phyloP scores from a whole-genome alignment of 1,139 yeast genomes.

The Taiozyma sp. region DNA sequence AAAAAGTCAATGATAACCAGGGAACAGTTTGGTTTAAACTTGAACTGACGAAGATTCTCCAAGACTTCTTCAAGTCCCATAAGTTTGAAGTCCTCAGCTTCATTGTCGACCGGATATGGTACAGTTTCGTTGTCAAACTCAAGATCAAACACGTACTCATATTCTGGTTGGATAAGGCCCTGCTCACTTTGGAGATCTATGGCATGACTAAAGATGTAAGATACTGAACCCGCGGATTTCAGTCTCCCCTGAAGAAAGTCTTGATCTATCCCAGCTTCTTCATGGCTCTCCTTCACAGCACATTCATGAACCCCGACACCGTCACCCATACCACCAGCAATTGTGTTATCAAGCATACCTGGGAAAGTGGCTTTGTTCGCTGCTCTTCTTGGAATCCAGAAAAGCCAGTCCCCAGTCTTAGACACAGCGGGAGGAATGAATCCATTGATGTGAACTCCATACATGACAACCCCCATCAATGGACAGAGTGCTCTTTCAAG shows the following conservation, averaged over 20 bases:
- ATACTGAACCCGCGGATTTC: conserved; percentile 57
- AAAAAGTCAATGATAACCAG: conserved; percentile 77
- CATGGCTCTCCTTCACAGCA: conserved; percentile 77
- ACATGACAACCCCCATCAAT: conserved; percentile 78
- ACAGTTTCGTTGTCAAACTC: conserved; percentile 43
- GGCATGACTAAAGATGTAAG: conserved; percentile 38
- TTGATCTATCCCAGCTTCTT: conserved; percentile 78
- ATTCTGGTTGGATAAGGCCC: conserved; percentile 81
- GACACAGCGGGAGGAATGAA: conserved; percentile 45
- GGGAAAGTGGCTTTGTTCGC: conserved; percentile 81
- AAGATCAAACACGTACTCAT: conserved; percentile 75
- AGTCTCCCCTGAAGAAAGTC: conserved; percentile 44
- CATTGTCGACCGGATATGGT: conserved; percentile 82
- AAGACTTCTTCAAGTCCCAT: conserved; percentile 57
- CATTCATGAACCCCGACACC: conserved; percentile 79
- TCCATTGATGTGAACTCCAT: conserved; percentile 87
- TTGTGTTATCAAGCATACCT: conserved; percentile 85
- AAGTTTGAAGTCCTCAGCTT: conserved; percentile 69
- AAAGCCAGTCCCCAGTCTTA: conserved; percentile 38
- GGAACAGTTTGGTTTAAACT: conserved; percentile 90
- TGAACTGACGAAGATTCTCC: conserved; percentile 40
- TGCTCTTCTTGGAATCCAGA: conserved; percentile 89
- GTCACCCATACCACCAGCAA: conserved; percentile 91
- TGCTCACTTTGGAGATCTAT: conserved; percentile 32
- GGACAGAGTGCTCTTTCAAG: conserved; percentile 83